phyloP scores from a whole-genome alignment of 768 basidiomycete genomes.

The Termitomyces sp. region DNA sequence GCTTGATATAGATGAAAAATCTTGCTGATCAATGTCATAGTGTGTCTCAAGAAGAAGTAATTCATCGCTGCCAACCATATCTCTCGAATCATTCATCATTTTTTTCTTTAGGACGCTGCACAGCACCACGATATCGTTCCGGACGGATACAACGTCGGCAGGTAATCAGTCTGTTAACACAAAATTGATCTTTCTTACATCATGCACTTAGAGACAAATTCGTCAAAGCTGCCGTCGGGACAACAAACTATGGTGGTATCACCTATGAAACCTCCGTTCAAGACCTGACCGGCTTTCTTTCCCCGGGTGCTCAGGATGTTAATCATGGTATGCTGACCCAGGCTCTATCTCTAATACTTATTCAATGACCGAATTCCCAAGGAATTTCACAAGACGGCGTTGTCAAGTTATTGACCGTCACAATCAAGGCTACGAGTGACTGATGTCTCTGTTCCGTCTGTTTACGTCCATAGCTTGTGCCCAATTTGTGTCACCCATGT shows the following conservation, averaged over 20 bases:
- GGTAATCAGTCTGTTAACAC: slow-evolving; percentile 3
- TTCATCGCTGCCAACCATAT: not conserved
- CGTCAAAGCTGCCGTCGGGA: slow-evolving; percentile 30
- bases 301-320: slow-evolving; percentile 34
- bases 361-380: slow-evolving; percentile 8
- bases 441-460: not conserved
- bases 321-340: slow-evolving; percentile 39
- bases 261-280: slow-evolving; percentile 31
- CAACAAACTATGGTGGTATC: slow-evolving; percentile 24
- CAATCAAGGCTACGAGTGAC: slow-evolving; percentile 16
- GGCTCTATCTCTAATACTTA: not conserved
- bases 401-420: slow-evolving; percentile 44
- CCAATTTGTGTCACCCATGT: not conserved
- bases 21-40: not conserved
- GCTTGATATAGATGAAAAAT: not conserved
- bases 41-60: slow-evolving; percentile 7
- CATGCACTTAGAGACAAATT: slow-evolving; percentile 21
- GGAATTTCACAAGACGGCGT: slow-evolving; percentile 45
- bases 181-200: not conserved
- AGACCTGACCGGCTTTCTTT: slow-evolving; percentile 36
- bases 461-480: not conserved
- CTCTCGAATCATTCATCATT: not conserved
- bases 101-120: slow-evolving; percentile 4
- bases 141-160: slow-evolving; percentile 19
- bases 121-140: slow-evolving; percentile 16